Evolutionary conservation across 768 basidiomycete genomes (phyloP).

Genomic region (Macrolepiota fuliginosa): DNA sequence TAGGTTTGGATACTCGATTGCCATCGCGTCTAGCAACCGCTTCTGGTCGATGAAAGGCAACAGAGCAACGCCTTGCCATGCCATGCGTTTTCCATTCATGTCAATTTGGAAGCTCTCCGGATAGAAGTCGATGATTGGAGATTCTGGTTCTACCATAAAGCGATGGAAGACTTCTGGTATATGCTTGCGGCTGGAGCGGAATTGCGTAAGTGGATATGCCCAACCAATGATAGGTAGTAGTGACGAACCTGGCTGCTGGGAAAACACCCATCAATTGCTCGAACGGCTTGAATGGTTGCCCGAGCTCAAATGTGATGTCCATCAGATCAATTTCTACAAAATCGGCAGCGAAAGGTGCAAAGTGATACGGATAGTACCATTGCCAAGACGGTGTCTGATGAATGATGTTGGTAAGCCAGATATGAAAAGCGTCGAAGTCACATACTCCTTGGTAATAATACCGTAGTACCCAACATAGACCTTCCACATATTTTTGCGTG

Average conservation of each 20-base stretch:
- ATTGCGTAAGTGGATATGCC: neutral
- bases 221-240: neutral
- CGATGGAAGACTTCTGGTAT: constrained; percentile 84
- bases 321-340: constrained; percentile 78
- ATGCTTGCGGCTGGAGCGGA: constrained; percentile 66
- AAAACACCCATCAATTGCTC: constrained; percentile 99
- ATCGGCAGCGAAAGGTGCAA: constrained; percentile 96
- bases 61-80: constrained; percentile 97
- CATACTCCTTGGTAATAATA: constrained; percentile 98
- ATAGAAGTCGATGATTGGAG: constrained; percentile 96
- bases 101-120: constrained; percentile 90
- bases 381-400: constrained; percentile 88
- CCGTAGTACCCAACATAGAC: constrained; percentile 91
- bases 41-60: constrained; percentile 92
- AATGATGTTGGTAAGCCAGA: constrained; percentile 13
- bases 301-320: constrained; percentile 75
- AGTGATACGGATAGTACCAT: constrained; percentile 99
- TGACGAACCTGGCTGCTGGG: constrained; percentile 79
- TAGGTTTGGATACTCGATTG: constrained; percentile 59
- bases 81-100: constrained; percentile 99
- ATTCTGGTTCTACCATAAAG: constrained; percentile 84
- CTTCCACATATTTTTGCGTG: constrained; percentile 86
- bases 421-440: constrained; percentile 10
- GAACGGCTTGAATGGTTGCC: constrained; percentile 93
- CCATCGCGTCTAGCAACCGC: constrained; percentile 84